Base-by-base conservation (phyloP, 306 rosid species). In the Quillaja saponaria region DNA sequence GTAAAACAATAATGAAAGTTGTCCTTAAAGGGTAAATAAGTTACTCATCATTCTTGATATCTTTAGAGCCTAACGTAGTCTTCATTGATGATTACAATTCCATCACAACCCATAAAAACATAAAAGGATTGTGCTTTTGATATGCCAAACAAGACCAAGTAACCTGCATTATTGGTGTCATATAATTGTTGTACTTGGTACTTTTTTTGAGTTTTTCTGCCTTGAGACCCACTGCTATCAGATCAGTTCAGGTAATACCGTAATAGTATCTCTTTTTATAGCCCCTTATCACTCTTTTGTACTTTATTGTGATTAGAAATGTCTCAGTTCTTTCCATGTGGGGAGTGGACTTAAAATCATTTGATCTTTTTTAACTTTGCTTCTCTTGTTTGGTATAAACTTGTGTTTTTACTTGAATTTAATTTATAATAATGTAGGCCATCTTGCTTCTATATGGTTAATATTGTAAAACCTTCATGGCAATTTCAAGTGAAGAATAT, bases 161-260 rank as follows among this genome's bases (percentile, higher is more conserved):
- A 56, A 25, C 69, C 34, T 42, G 33, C 55, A 61, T 78, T 71
- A 83, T 54, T 61, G 54, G 49, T 53, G 31, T 47, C 68, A 54
- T 31, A 51, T 67, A 41, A 65, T 70, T 64, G 71, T 56, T 38
- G 77, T 77, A 62, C 69, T 51, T 20, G 21, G 50, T 63, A 61
- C 73, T 73, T 20, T 68, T 31, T 8, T 17, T 63, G 42, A 41
- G 38, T 61, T 68, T 59, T 52, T 45, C 14, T 49, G 63, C 46
- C 15, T 37, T 67, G 51, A 38, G 74, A 58, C 71, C 74, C 76
- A 63, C 71, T 16, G 21, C 34, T 49, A 13, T 53, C n/a, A 21
- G 39, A 31, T 40, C 46, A 9, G 19, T 31, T 15, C 14, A 11
- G n/a, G 13, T 3, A 7, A 31, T 21, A 16, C 40, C 20, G 13